A percentile compares a stretch with the other conserved stretches of the same genome.
phyloP scores from a whole-genome alignment of 2,329 filamentous ascomycete species.

The Rhinocladiella similis region DNA sequence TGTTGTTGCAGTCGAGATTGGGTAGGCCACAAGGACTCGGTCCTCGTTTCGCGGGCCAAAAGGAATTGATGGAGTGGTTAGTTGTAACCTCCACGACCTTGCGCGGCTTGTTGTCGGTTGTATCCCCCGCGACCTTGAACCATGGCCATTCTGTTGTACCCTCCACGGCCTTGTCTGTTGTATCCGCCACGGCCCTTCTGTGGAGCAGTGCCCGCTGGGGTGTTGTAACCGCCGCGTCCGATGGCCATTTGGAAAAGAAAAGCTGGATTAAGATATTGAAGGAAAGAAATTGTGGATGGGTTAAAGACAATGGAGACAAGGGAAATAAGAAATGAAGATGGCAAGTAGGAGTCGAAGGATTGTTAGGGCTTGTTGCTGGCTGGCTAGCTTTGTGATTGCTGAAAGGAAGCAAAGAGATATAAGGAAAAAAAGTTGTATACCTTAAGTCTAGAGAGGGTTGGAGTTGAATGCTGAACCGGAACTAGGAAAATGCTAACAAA shows the following conservation, averaged over 20 bases:
- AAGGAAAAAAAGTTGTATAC: constrained; percentile 18
- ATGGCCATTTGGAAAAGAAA: constrained; percentile 25
- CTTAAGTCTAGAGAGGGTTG: constrained; percentile 6
- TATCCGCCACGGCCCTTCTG: constrained; percentile 40
- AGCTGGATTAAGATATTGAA: constrained; percentile 12
- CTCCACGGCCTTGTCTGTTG: constrained; percentile 32
- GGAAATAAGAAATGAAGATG: constrained; percentile 9
- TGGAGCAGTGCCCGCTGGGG: constrained; percentile 23
- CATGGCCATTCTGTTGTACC: constrained; percentile 18
- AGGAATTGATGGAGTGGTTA: constrained; percentile 9
- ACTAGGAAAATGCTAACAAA: constrained; percentile 11
- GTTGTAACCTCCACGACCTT: constrained; percentile 39
- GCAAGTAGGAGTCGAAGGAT: not conserved
- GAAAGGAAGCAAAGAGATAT: constrained; percentile 14
- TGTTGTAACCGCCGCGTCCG: constrained; percentile 36
- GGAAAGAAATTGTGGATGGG: constrained; percentile 19
- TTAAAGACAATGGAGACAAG: constrained; percentile 21
- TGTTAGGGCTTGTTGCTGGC: constrained; percentile 1
- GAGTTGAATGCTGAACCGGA: not conserved
- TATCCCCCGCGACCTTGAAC: constrained; percentile 31
- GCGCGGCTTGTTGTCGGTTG: constrained; percentile 31
- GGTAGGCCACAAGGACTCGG: too few relatives aligned
- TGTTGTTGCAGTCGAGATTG: not conserved
- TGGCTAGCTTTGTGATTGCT: constrained; percentile 6
- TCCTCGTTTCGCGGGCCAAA: not conserved